These are phyloP conservation scores for Papiliotrema nemorosa DNA, from an alignment of 1,284 basidiomycete genomes.

Conservation along the genomic window DNA sequence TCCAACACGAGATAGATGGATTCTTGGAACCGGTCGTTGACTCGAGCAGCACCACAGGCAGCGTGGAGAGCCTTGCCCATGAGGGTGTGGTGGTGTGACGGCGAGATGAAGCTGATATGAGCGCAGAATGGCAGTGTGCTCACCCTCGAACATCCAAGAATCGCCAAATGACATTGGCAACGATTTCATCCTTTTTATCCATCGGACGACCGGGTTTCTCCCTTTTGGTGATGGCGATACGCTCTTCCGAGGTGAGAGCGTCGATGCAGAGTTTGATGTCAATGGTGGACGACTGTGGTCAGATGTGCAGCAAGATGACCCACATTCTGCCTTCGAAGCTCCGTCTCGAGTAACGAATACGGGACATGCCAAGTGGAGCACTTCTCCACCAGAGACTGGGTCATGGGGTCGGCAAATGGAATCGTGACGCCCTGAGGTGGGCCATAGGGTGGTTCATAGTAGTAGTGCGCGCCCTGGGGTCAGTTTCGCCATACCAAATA, in stretches of 20 bases:
- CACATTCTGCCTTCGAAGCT: conserved; percentile 91
- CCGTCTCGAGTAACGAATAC: conserved; percentile 83
- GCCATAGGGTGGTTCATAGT: conserved; percentile 47
- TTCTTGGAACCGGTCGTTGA: conserved; percentile 99
- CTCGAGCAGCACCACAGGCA: conserved; percentile 68
- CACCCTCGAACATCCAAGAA: conserved; percentile 94
- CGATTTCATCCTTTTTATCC: conserved; percentile 97
- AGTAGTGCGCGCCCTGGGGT: conserved; percentile 50
- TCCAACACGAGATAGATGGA: conserved; percentile 89
- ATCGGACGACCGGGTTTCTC: conserved; percentile 56
- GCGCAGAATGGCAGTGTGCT: conserved; percentile 20
- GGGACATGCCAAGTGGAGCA: conserved; percentile 91
- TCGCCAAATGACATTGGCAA: conserved; percentile 97
- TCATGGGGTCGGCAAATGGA: conserved; percentile 70
- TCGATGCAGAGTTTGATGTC: conserved; percentile 93
- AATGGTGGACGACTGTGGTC: conserved; percentile 80
- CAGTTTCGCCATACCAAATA: neutral
- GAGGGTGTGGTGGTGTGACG: conserved; percentile 78
- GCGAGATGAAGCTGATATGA: conserved; percentile 66
- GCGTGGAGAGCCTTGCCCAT: conserved; percentile 86
- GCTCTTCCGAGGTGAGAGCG: conserved; percentile 74
- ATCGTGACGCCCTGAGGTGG: conserved; percentile 49
- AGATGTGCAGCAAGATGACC: conserved; percentile 46
- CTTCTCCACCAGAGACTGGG: conserved; percentile 79
- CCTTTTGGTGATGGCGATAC: conserved; percentile 65